A percentile compares a stretch with the other conserved stretches of the same genome.
These are phyloP conservation scores for Camelina hispida DNA, from an alignment of 345 rosid species.

Conservation along the genomic window DNA sequence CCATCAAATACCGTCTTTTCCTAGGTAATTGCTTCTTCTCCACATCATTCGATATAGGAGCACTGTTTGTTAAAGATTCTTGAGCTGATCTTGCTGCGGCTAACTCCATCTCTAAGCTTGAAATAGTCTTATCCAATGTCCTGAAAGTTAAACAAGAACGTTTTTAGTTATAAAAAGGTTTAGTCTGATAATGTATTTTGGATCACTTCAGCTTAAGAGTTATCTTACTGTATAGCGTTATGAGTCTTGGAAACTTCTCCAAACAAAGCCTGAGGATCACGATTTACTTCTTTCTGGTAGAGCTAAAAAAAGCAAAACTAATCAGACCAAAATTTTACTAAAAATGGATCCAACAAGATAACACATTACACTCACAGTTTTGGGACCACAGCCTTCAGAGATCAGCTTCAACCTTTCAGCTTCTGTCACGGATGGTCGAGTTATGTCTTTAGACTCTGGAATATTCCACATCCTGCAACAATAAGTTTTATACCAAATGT, in stretches of 20 bases:
- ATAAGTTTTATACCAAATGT: constrained; percentile 21
- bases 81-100: constrained; percentile 93
- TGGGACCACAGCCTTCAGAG: constrained; percentile 77
- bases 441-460: constrained; percentile 70
- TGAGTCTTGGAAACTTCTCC: constrained; percentile 84
- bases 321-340: constrained; percentile 43
- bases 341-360: not conserved
- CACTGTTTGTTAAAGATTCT: constrained; percentile 68
- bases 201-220: not conserved
- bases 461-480: constrained; percentile 69
- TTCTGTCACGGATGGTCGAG: constrained; percentile 65
- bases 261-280: constrained; percentile 58
- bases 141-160: constrained; percentile 47
- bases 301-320: constrained; percentile 46
- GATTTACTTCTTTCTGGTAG: constrained; percentile 73
- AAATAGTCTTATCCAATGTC: constrained; percentile 90
- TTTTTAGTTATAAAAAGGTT: too few relatives aligned
- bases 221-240: constrained; percentile 77
- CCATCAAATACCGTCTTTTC: constrained; percentile 79
- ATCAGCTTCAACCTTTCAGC: constrained; percentile 72
- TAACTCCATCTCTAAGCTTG: constrained; percentile 93
- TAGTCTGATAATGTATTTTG: not conserved
- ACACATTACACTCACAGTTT: constrained; percentile 55
- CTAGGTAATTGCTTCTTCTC: constrained; percentile 48
- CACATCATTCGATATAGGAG: constrained; percentile 68